Conservation (phyloP, 352 stramenopile genomes). For the Globisporangium paroecandrum region DNA sequence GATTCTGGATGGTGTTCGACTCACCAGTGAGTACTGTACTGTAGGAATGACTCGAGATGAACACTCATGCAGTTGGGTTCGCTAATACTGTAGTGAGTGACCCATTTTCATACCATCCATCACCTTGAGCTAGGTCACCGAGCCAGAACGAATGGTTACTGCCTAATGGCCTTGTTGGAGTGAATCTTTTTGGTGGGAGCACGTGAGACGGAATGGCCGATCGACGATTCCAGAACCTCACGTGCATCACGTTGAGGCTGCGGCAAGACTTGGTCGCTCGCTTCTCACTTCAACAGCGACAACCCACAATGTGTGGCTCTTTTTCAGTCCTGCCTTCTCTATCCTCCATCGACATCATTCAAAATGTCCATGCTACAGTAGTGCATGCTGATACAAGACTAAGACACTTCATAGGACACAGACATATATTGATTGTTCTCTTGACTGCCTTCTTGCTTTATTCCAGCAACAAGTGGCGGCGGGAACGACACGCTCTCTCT, state of each 20-base stretch:
- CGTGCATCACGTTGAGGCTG: background rate
- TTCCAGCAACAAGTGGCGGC: background rate
- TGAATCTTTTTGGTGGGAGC: background rate
- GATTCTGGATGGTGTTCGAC: slow-evolving; percentile 1
- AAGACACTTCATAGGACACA: background rate
- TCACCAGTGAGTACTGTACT: too few species aligned
- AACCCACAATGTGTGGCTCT: background rate
- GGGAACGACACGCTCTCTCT: background rate
- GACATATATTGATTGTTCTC: background rate
- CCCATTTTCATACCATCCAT: too few species aligned
- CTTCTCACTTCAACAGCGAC: background rate
- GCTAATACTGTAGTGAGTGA: background rate
- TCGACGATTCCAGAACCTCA: background rate
- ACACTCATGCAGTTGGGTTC: background rate
- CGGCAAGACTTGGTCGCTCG: background rate
- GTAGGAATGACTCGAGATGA: background rate
- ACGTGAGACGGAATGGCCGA: background rate
- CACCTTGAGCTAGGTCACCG: too few species aligned
- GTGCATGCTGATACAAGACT: background rate
- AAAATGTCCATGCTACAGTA: background rate
- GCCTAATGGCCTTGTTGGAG: background rate
- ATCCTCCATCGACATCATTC: background rate
- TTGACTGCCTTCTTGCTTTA: background rate
- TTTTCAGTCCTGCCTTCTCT: background rate
- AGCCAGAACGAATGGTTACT: too few species aligned